Evolutionary conservation across 306 rosid genomes (phyloP), one percentile per base, ranked within the genome.

Genomic region (Benincasa hispida): DNA sequence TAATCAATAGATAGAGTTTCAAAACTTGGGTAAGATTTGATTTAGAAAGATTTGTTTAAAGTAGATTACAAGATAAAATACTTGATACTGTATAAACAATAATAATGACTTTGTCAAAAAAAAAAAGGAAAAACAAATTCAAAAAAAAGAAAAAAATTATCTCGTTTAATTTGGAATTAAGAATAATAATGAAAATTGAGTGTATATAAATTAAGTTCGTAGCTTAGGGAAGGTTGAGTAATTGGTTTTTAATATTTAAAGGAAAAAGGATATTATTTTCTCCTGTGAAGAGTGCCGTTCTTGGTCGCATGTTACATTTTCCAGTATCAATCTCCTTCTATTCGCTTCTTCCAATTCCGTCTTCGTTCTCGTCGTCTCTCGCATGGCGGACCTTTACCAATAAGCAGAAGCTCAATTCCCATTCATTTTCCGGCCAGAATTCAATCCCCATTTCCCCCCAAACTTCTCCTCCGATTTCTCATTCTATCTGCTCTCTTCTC

Each of bases 281-380:
- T 72, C 57, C 9, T 72, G 76, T 72, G 76, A 28, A 72, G 76
- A 50, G 76, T 72, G 76, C 76, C 76, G 76, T 72, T 72, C 61
- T 50, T n/a, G n/a, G n/a, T 72, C 61, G 76, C 57, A 72, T 72
- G 76, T 50, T 72, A 34, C 76, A 72, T 28, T 72, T 51, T 51
- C 22, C 30, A 72, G 76, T 50, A 72, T 72, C 76, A 72, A 72
- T 72, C 25, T 53, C 60, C 61, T 72, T 11, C 27, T 48, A 17
- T 72, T 72, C 61, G 41, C 58, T 17, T 18, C 39, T 17, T 72
- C 76, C 57, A 48, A 72, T 72, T 72, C 39, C 61, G 18, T 30
- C 59, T 48, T 72, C 35, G 59, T 72, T 72, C 61, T 72, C 60
- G 25, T 50, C 76, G 60, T 72, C 76, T 50, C 58, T 50, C 76